Evolutionary conservation across 768 basidiomycete species (phyloP).

Genomic region (Mycena polygramma): DNA sequence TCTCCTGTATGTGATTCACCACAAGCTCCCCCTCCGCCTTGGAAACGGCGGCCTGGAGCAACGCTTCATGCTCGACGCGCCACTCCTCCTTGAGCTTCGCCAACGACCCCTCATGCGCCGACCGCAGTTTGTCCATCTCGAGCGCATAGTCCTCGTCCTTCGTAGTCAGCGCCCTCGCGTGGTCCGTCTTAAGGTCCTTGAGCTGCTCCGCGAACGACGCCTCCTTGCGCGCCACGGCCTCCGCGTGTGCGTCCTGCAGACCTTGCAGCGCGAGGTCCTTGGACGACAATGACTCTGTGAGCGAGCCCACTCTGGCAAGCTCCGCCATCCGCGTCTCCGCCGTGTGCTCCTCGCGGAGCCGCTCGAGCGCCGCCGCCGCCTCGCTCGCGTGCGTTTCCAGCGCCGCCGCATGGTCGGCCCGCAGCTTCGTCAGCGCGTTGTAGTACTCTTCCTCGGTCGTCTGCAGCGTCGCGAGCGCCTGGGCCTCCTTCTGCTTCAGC

Average conservation of each 20-base stretch:
- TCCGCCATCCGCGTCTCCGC: conserved; percentile 80
- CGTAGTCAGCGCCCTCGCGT: conserved; percentile 62
- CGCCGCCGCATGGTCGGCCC: conserved; percentile 76
- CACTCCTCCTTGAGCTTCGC: conserved; percentile 69
- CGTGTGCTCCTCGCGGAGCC: conserved; percentile 82
- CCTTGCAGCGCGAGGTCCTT: conserved; percentile 71
- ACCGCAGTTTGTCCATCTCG: conserved; percentile 70
- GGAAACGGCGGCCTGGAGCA: conserved; percentile 47
- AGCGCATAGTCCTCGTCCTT: conserved; percentile 74
- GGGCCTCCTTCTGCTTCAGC: conserved; percentile 73
- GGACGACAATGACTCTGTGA: conserved; percentile 81
- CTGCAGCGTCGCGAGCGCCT: conserved; percentile 67
- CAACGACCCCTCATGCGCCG: conserved; percentile 68
- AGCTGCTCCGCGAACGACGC: conserved; percentile 73
- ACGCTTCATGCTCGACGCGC: conserved; percentile 61
- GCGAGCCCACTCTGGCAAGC: conserved; percentile 78
- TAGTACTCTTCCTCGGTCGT: conserved; percentile 87
- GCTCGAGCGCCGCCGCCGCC: conserved; percentile 71
- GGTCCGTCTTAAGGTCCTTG: conserved; percentile 75
- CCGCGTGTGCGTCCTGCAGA: conserved; percentile 80
- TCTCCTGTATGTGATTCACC: conserved; percentile 58
- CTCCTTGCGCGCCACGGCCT: conserved; percentile 77
- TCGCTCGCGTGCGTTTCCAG: conserved; percentile 74
- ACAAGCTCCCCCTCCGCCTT: conserved; percentile 55
- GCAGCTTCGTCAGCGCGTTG: conserved; percentile 82